Evolutionary conservation across 768 basidiomycete genomes (phyloP).

Genomic region (Lyophyllum shimeji): DNA sequence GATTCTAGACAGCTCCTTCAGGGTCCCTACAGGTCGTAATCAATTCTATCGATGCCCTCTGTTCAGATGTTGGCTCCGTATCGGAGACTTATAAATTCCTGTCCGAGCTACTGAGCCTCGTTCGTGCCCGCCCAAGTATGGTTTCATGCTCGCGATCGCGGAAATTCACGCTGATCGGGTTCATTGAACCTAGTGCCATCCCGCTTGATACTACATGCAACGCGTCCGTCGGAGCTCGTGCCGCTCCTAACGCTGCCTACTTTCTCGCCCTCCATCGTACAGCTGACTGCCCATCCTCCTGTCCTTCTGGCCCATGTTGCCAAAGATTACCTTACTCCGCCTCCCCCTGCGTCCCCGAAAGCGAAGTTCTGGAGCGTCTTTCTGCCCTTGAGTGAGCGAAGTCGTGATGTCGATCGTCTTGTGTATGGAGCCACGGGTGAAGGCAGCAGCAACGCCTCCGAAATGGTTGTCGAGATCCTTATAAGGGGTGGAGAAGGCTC

Average conservation of each 20-base stretch:
- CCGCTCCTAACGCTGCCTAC: slow-evolving; percentile 57
- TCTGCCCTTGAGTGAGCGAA: slow-evolving; percentile 62
- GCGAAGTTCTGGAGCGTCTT: slow-evolving; percentile 84
- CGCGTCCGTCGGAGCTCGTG: slow-evolving; percentile 47
- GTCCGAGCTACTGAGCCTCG: slow-evolving; percentile 39
- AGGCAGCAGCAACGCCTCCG: slow-evolving; percentile 43
- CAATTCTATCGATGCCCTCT: slow-evolving; percentile 71
- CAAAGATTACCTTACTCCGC: slow-evolving; percentile 66
- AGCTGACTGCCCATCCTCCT: slow-evolving; percentile 69
- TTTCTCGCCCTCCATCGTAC: slow-evolving; percentile 65
- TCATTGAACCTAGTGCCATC: slow-evolving; percentile 42
- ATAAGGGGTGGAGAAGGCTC: slow-evolving; percentile 42
- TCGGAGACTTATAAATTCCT: slow-evolving; percentile 56
- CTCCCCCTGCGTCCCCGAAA: slow-evolving; percentile 60
- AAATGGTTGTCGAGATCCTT: slow-evolving; percentile 65
- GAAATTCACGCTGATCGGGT: slow-evolving; percentile 1
- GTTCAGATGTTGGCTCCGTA: slow-evolving; percentile 54
- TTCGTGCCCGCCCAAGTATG: slow-evolving; percentile 53
- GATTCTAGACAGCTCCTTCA: slow-evolving; percentile 30
- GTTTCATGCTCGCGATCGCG: slow-evolving; percentile 2
- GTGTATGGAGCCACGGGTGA: slow-evolving; percentile 57
- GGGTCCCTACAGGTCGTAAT: slow-evolving; percentile 63
- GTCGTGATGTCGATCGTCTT: slow-evolving; percentile 56
- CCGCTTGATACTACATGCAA: slow-evolving; percentile 59
- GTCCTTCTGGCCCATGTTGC: slow-evolving; percentile 68